Evolutionary conservation across 495 filamentous ascomycete genomes (phyloP), one percentile per base, ranked within the genome.

Genomic region (Penicillium nucicola): DNA sequence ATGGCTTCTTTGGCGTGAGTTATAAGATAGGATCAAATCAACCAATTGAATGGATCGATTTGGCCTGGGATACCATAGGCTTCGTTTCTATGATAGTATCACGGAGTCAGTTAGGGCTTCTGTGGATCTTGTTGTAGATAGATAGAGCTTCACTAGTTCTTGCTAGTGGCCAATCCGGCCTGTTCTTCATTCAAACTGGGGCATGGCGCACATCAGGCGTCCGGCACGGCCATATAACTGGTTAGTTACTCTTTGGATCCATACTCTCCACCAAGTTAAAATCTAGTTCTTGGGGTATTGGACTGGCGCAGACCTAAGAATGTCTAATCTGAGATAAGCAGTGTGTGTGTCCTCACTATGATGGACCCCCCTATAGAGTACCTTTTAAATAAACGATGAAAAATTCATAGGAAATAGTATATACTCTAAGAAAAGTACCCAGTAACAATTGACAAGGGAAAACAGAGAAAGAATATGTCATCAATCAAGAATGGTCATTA

Each of bases 401-500:
- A 51, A 20, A 42, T 14, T 47, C 14, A 45, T 45, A 33, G 34
- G 42, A 35, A 31, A 17, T 53, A 31, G 13, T 53, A 57, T 61
- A 45, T 57, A 57, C 47, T 54, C 45, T 57, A 61, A 52, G 32
- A 42, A 50, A 54, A 46, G 30, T 34, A 53, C 45, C 41, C 32
- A 45, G 36, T 28, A 44, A 52, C 23, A 52, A 53, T 35, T 18
- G 42, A 52, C 23, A 19, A 34, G 19, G 15, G 25, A 42, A 43
- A 31, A 11, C 35, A 48, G 42, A 50, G 44, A 45, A 25, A 51
- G 52, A 20, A 53, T 23, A 44, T 34, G 45, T 59, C 48, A 52
- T 59, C 52, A 58, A 52, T 58, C 31, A 22, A 52, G 45, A 19
- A 51, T 47, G 33, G 55, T 64, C 61, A 65, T 65, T 57, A 57